Percentiles rank a stretch among this genome's conserved stretches.
These are phyloP conservation scores for Plasmodium vivax DNA, from an alignment of 169 alveolate genomes.

Conservation along the genomic window DNA sequence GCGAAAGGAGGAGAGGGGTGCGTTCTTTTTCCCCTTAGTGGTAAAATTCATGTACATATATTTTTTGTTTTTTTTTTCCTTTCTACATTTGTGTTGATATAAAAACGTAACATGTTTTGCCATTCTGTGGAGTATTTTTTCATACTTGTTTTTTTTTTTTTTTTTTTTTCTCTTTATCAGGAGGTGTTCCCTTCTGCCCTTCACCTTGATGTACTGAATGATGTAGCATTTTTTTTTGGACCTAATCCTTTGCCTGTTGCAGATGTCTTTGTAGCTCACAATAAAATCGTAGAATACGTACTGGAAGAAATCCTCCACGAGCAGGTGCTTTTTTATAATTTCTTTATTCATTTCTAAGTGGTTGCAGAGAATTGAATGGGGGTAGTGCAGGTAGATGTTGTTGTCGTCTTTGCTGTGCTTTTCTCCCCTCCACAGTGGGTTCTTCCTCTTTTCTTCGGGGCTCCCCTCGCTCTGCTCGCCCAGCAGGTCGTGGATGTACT, in stretches of 20 bases:
- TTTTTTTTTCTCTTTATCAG: slow-evolving; percentile 12
- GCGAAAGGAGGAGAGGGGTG: neutral
- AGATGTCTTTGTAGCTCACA: slow-evolving; percentile 47
- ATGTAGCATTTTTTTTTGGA: slow-evolving; percentile 13
- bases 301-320: slow-evolving; percentile 51
- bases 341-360: slow-evolving; percentile 45
- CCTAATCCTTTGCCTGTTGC: neutral
- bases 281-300: slow-evolving; percentile 64
- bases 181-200: slow-evolving; percentile 3
- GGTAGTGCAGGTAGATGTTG: slow-evolving; percentile 54
- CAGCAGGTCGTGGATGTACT: slow-evolving; percentile 14
- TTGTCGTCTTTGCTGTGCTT: neutral
- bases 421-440: neutral
- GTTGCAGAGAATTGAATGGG: slow-evolving; percentile 52
- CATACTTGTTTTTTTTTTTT: slow-evolving; percentile 27
- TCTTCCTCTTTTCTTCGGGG: neutral
- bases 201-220: slow-evolving; percentile 31
- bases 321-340: slow-evolving; percentile 53
- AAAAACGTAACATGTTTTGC: slow-evolving; percentile 17
- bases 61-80: slow-evolving; percentile 26
- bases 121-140: slow-evolving; percentile 56
- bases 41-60: slow-evolving; percentile 16
- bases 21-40: neutral
- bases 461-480: neutral
- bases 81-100: slow-evolving; percentile 9